Conservation (phyloP, 768 basidiomycete genomes). For the Cubamyces lactineus region DNA sequence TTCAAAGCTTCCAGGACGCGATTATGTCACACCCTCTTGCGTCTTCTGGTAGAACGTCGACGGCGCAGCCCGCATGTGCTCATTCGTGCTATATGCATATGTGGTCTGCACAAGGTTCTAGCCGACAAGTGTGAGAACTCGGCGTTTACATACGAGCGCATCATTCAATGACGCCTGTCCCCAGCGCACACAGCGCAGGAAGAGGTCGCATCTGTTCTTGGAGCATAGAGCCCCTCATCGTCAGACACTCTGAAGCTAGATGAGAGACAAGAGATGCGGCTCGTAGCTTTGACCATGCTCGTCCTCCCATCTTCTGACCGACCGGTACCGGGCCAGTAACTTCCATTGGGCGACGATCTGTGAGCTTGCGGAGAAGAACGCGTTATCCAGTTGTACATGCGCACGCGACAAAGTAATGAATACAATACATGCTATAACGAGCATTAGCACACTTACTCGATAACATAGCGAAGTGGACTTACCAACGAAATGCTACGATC, state of each 20-base stretch:
- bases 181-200: not conserved
- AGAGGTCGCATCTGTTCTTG: conserved; percentile 8
- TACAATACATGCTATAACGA: conserved; percentile 12
- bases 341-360: not conserved
- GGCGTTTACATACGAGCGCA: conserved; percentile 10
- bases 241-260: conserved; percentile 3
- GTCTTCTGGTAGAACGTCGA: not conserved
- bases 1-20: not conserved
- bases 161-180: conserved; percentile 4
- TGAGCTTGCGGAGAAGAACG: not conserved
- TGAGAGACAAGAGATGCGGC: not conserved
- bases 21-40: not conserved
- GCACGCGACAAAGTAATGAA: conserved; percentile 4
- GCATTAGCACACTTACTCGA: not conserved
- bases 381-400: conserved; percentile 13
- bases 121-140: not conserved
- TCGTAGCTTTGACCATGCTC: conserved; percentile 11
- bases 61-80: not conserved
- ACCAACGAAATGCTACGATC: conserved; percentile 5
- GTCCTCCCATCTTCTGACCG: not conserved
- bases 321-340: too few relatives aligned
- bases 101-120: too few relatives aligned
- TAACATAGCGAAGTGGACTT: not conserved
- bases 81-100: not conserved
- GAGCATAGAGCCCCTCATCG: not conserved